phyloP scores from a whole-genome alignment of 805 yeast species.

The Ogataea haglerorum region DNA sequence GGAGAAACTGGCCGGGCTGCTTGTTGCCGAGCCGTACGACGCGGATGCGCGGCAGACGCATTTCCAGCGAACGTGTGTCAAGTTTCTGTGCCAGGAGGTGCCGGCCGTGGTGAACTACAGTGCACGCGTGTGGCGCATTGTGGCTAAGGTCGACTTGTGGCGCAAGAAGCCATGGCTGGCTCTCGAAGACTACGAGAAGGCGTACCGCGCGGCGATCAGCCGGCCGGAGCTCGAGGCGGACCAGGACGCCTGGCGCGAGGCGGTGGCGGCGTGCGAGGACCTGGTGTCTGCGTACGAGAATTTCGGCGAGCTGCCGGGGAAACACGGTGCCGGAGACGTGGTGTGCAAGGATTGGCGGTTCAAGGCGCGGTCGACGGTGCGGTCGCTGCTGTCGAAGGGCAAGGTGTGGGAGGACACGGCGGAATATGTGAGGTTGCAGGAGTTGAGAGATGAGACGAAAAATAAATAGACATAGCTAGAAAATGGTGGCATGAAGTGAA shows the following conservation, averaged over 20 bases:
- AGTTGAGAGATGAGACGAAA: conserved; percentile 44
- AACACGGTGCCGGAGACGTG: conserved; percentile 72
- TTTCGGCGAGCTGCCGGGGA: conserved; percentile 81
- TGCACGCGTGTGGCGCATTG: conserved; percentile 73
- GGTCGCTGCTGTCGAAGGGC: conserved; percentile 78
- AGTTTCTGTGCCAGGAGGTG: conserved; percentile 63
- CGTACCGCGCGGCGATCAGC: conserved; percentile 67
- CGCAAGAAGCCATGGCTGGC: conserved; percentile 84
- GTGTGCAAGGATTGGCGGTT: conserved; percentile 92
- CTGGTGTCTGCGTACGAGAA: conserved; percentile 83
- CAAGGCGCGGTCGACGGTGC: conserved; percentile 68
- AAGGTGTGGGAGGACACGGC: conserved; percentile 76
- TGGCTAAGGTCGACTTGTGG: conserved; percentile 88
- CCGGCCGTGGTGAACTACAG: conserved; percentile 68
- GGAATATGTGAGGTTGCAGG: conserved; percentile 67
- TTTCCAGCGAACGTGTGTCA: conserved; percentile 67
- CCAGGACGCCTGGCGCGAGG: conserved; percentile 68
- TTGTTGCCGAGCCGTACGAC: conserved; percentile 49
- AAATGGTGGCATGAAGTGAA: no score
- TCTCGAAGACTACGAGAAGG: conserved; percentile 80
- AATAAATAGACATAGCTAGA: conserved; percentile 2
- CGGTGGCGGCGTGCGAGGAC: conserved; percentile 75
- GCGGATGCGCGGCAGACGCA: conserved; percentile 40
- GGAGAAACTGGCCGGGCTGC: conserved; percentile 65
- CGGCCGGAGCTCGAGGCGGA: conserved; percentile 60